phyloP scores from a whole-genome alignment of 805 yeast genomes.

The Lachancea sp. region DNA sequence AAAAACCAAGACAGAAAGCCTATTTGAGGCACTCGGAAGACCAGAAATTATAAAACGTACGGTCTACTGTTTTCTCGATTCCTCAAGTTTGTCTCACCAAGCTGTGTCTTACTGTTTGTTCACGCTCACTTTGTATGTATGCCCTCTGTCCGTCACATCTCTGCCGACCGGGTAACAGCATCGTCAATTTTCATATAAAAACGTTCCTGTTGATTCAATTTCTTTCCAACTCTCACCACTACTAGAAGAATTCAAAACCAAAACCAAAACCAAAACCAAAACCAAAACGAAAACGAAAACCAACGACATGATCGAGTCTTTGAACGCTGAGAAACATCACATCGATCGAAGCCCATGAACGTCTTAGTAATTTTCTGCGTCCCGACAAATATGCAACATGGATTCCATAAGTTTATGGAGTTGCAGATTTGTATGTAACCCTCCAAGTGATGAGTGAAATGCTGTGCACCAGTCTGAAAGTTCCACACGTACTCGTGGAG shows the following conservation, averaged over 20 bases:
- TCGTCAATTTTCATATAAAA: not conserved
- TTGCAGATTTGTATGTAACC: slow-evolving; percentile 1
- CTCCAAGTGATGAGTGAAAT: slow-evolving; percentile 32
- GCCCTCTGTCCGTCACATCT: not conserved
- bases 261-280: not conserved
- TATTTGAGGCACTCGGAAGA: too few species aligned
- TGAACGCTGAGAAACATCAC: too few species aligned
- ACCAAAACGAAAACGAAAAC: too few species aligned
- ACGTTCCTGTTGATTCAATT: not conserved
- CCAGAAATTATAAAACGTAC: too few species aligned
- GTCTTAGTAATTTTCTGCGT: too few species aligned
- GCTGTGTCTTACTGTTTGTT: too few species aligned
- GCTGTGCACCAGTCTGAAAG: slow-evolving; percentile 37
- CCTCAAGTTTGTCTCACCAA: too few species aligned
- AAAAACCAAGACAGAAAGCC: too few species aligned
- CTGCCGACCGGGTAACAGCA: not conserved
- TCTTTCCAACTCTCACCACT: not conserved
- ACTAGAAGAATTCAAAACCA: not conserved
- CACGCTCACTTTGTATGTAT: too few species aligned
- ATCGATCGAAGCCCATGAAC: too few species aligned
- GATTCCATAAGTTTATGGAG: slow-evolving; percentile 8
- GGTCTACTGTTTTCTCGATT: too few species aligned
- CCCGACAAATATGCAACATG: not conserved
- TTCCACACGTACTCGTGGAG: slow-evolving; percentile 30
- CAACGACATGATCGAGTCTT: too few species aligned